These are phyloP conservation scores for Terfezia claveryi DNA, from an alignment of 495 filamentous ascomycete genomes.

Conservation along the genomic window DNA sequence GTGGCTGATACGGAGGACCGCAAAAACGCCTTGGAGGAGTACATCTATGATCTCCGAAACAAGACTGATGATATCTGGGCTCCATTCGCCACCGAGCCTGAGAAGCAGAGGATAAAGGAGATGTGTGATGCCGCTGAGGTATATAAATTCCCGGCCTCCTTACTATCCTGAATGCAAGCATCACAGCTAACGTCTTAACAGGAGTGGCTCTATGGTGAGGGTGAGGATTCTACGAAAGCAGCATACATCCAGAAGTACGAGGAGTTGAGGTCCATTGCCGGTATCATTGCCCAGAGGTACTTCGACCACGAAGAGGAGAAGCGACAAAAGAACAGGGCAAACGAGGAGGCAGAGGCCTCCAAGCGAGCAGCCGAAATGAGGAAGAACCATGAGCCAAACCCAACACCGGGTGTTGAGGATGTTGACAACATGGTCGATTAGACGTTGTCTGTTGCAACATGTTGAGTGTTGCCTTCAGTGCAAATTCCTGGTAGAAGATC, in stretches of 20 bases:
- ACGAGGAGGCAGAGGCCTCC: conserved; percentile 64
- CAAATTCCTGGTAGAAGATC: too few relatives aligned
- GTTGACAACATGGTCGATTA: conserved; percentile 28
- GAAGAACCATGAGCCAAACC: conserved; percentile 27
- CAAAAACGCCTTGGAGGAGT: conserved; percentile 97
- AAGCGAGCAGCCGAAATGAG: conserved; percentile 43
- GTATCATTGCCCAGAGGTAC: conserved; percentile 83
- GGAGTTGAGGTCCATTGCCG: conserved; percentile 75
- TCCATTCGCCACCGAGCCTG: conserved; percentile 71
- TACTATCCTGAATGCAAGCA: neutral
- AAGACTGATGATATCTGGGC: conserved; percentile 82
- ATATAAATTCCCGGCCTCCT: conserved; percentile 20
- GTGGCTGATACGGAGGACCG: conserved; percentile 96
- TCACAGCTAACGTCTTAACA: conserved; percentile 19
- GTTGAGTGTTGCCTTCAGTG: too few relatives aligned
- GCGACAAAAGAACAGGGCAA: conserved; percentile 48
- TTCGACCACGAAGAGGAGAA: conserved; percentile 85
- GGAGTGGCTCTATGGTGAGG: conserved; percentile 98
- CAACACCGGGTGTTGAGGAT: conserved; percentile 32
- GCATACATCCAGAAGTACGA: conserved; percentile 87
- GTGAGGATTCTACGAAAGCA: conserved; percentile 84
- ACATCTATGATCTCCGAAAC: conserved; percentile 86
- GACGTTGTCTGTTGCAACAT: conserved; percentile 5
- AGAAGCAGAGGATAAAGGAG: conserved; percentile 62
- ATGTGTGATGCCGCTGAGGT: conserved; percentile 74